Evolutionary conservation across 495 filamentous ascomycete genomes (phyloP).

Genomic region (Neurospora tetraspora): DNA sequence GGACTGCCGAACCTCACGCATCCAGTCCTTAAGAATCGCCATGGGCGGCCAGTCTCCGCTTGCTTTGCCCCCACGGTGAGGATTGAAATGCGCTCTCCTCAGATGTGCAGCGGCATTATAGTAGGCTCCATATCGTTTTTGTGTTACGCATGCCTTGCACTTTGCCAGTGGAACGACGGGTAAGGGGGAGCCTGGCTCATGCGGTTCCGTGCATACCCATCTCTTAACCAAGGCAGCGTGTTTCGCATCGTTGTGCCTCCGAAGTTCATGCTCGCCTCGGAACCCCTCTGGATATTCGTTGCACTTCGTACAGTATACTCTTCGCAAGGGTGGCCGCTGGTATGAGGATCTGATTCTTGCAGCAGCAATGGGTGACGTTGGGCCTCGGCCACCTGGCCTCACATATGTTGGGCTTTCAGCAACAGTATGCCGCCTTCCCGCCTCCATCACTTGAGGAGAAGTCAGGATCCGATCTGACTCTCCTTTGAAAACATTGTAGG

Average conservation of each 20-base stretch:
- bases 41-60: slow-evolving; percentile 81
- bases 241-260: slow-evolving; percentile 74
- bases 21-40: slow-evolving; percentile 78
- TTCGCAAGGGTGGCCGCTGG: slow-evolving; percentile 63
- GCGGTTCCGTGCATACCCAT: slow-evolving; percentile 59
- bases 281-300: slow-evolving; percentile 80
- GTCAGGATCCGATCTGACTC: slow-evolving; percentile 22
- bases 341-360: slow-evolving; percentile 60
- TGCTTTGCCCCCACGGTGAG: slow-evolving; percentile 72
- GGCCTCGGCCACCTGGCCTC: slow-evolving; percentile 25
- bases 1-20: slow-evolving; percentile 56
- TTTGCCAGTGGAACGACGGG: slow-evolving; percentile 63
- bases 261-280: slow-evolving; percentile 86
- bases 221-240: slow-evolving; percentile 65
- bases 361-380: slow-evolving; percentile 29
- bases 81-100: slow-evolving; percentile 75
- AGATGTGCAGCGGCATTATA: slow-evolving; percentile 96
- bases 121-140: slow-evolving; percentile 85
- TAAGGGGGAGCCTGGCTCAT: slow-evolving; percentile 31
- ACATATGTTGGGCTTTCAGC: slow-evolving; percentile 35
- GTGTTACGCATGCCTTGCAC: slow-evolving; percentile 77
- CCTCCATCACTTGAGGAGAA: slow-evolving; percentile 23
- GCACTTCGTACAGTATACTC: slow-evolving; percentile 70
- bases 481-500: slow-evolving; percentile 18
- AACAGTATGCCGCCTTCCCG: slow-evolving; percentile 36